Base-by-base conservation (phyloP, 2,329 filamentous ascomycete species). In the Penicillium rolfsii region DNA sequence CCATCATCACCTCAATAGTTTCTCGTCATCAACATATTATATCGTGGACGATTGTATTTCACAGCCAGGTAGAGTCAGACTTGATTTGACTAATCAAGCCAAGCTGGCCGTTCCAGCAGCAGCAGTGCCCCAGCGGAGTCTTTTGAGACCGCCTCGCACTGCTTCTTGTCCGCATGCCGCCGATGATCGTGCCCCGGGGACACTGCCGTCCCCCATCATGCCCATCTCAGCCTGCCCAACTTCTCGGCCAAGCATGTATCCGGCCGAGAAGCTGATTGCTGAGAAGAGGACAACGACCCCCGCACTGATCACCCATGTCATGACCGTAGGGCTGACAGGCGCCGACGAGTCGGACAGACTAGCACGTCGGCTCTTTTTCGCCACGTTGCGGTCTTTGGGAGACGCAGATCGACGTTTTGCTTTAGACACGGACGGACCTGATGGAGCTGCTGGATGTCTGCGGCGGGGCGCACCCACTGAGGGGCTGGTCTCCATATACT, bases 301-400 rank as follows among this genome's bases (percentile, higher is more conserved):
- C 0, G 87, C 87, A 52, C 85, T 86, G 50, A 88, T 83, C 4
- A 88, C 84, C 87, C 87, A 89, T 0, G 86, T 88, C 66, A 89
- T 82, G 8, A 89, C 76, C 0, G 86, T 88, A 0, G 86, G 86
- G 35, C 80, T 84, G 59, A 85, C 80, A 6, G 74, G 56, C 0
- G 73, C 65, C 3, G 72, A 67, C 5, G 73, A 67, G 19, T 79
- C 74, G 2, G 70, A 59, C 41, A 73, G 57, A 41, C 62, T 71
- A 4, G 69, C 60, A 6, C 71, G 75, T 16, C 73, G 76, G n/a
- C 69, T 70, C 66, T 74, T 79, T 62, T 75, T 76, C 30, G 71
- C 58, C 1, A 65, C 59, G 33, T 69, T 68, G 28, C 76, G 76
- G 49, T 80, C 78, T 67, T 77, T 81, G 11, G 78, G 77, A 3